phyloP scores from a whole-genome alignment of 306 rosid genomes.

The Senna siamea region DNA sequence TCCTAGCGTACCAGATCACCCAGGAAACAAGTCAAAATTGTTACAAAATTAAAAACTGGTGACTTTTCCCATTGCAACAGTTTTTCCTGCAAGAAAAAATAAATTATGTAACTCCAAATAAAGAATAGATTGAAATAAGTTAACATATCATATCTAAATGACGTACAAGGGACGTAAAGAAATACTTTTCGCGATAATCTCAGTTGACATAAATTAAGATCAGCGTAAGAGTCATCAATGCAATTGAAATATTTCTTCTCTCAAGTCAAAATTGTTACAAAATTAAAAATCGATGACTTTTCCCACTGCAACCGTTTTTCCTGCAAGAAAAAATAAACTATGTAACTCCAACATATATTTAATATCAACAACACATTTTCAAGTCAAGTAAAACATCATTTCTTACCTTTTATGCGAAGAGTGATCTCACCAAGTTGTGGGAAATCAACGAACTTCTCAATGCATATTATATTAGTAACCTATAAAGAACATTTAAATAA shows the following conservation, averaged over 20 bases:
- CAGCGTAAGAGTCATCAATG: constrained; percentile 19
- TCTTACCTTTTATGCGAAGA: constrained; percentile 92
- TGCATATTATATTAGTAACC: constrained; percentile 74
- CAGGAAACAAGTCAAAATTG: no score
- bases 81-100: no score
- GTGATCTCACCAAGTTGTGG: constrained; percentile 98
- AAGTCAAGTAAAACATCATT: constrained; percentile 6
- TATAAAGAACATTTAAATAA: constrained; percentile 39
- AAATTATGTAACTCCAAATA: no score
- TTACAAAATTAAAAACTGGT: no score
- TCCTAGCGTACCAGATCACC: no score
- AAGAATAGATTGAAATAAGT: no score
- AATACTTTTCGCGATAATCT: no score
- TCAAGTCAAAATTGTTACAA: constrained; percentile 71
- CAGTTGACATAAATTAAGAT: constrained; percentile 1
- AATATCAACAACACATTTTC: constrained; percentile 1
- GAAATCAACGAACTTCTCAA: constrained; percentile 77
- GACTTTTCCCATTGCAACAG: no score
- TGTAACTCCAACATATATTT: constrained; percentile 18
- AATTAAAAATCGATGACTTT: constrained; percentile 69
- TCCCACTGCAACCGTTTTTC: constrained; percentile 94
- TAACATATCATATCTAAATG: no score
- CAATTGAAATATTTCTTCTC: constrained; percentile 48
- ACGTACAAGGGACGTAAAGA: no score
- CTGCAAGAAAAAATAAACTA: constrained; percentile 46